Percentiles rank a stretch among this genome's conserved stretches.
These are phyloP conservation scores for Cutaneotrichosporon sp. DNA, from an alignment of 1,284 basidiomycete genomes.

Conservation along the genomic window DNA sequence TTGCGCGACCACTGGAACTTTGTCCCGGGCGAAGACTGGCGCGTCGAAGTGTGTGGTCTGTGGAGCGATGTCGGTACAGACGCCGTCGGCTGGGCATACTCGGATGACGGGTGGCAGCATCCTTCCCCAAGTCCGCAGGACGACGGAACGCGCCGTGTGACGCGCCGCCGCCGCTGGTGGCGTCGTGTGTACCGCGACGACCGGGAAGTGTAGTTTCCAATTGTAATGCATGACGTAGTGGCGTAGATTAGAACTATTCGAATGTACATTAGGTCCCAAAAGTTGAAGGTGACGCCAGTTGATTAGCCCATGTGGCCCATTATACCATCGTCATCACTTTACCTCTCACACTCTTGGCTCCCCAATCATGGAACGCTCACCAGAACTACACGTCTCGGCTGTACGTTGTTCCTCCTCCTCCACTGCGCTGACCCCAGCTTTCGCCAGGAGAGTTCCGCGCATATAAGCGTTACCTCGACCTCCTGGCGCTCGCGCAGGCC, in stretches of 20 bases:
- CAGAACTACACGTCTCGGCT: constrained; percentile 24
- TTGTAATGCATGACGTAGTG: background rate
- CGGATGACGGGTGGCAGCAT: constrained; percentile 49
- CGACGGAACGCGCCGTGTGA: constrained; percentile 14
- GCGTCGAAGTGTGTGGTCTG: constrained; percentile 46
- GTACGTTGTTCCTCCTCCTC: background rate
- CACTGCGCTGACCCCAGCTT: constrained; percentile 20
- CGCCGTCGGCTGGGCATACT: constrained; percentile 51
- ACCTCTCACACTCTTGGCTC: background rate
- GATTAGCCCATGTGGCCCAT: background rate
- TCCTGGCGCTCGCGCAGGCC: constrained; percentile 22
- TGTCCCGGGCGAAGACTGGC: constrained; percentile 51
- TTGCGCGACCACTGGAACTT: constrained; percentile 48
- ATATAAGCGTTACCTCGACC: constrained; percentile 29
- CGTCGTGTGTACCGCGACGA: constrained; percentile 18
- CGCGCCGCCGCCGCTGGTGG: constrained; percentile 26
- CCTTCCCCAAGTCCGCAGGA: constrained; percentile 10
- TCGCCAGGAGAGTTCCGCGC: constrained; percentile 27
- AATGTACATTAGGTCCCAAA: background rate
- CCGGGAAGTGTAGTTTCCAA: background rate
- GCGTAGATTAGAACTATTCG: background rate
- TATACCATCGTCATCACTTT: background rate
- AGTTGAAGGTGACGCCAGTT: background rate
- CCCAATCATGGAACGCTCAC: constrained; percentile 10
- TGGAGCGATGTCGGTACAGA: constrained; percentile 48